These are phyloP conservation scores for Pseudoscleropodium purum DNA, from an alignment of 225 moss, liverwort and hornwort genomes.

Conservation along the genomic window DNA sequence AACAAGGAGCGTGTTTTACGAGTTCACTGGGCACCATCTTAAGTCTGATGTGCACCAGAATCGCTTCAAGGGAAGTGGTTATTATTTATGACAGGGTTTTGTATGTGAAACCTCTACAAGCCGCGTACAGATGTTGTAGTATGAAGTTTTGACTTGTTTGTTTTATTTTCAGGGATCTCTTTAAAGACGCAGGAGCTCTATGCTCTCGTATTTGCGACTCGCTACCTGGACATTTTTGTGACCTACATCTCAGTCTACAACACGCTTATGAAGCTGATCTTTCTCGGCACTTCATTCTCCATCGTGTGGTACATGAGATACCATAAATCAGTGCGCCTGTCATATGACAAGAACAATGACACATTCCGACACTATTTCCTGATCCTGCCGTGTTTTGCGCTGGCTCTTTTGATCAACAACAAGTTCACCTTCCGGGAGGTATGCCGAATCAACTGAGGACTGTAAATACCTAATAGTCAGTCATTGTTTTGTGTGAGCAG, in stretches of 20 bases:
- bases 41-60: background rate
- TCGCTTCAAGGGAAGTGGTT: background rate
- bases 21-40: background rate
- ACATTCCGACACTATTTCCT: slow-evolving; percentile 81
- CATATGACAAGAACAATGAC: slow-evolving; percentile 78
- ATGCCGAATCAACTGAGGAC: background rate
- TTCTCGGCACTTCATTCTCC: slow-evolving; percentile 71
- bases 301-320: slow-evolving; percentile 87
- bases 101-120: background rate
- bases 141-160: background rate
- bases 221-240: slow-evolving; percentile 79
- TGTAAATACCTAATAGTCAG: background rate
- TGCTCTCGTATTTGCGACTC: slow-evolving; percentile 73
- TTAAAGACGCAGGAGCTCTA: slow-evolving; percentile 96
- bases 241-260: slow-evolving; percentile 74
- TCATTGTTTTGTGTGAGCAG: background rate
- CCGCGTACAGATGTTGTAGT: background rate
- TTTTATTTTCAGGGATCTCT: slow-evolving; percentile 48
- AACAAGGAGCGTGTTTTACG: background rate
- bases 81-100: background rate
- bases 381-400: slow-evolving; percentile 59
- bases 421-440: slow-evolving; percentile 84
- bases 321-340: slow-evolving; percentile 62
- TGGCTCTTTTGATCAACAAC: slow-evolving; percentile 71
- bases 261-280: slow-evolving; percentile 82